phyloP scores from a whole-genome alignment of 805 yeast species.

The Phaffomyces antillensis region DNA sequence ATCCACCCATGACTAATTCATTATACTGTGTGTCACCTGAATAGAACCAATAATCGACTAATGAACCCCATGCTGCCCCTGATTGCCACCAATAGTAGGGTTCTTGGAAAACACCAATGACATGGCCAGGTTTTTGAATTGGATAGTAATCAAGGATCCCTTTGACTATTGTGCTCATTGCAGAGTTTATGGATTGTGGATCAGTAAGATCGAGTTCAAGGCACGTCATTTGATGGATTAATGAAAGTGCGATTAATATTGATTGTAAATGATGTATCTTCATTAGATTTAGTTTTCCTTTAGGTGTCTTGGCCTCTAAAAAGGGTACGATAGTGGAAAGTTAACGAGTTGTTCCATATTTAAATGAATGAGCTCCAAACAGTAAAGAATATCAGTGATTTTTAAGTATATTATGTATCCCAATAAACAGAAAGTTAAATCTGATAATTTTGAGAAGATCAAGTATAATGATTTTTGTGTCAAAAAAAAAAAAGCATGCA shows the following conservation, averaged over 20 bases:
- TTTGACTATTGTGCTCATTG: constrained; percentile 50
- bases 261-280: background rate
- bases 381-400: no score
- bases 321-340: no score
- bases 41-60: constrained; percentile 71
- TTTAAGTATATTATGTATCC: no score
- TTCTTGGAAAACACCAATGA: constrained; percentile 76
- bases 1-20: constrained; percentile 48
- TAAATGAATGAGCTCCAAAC: no score
- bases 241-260: background rate
- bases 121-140: constrained; percentile 62
- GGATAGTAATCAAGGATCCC: constrained; percentile 82
- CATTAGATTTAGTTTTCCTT: background rate
- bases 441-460: no score
- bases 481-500: no score
- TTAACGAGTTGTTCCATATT: no score
- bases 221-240: background rate
- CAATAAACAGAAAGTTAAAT: no score
- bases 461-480: no score
- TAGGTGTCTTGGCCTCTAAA: no score
- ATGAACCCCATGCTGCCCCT: constrained; percentile 89
- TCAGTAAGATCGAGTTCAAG: constrained; percentile 1
- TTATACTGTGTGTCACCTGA: constrained; percentile 66
- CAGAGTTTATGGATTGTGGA: constrained; percentile 30
- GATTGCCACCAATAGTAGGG: constrained; percentile 99